Evolutionary conservation across 2,329 filamentous ascomycete species (phyloP), one percentile per base, ranked within the genome.

Genomic region (Stachybotrys chlorohalonatus): DNA sequence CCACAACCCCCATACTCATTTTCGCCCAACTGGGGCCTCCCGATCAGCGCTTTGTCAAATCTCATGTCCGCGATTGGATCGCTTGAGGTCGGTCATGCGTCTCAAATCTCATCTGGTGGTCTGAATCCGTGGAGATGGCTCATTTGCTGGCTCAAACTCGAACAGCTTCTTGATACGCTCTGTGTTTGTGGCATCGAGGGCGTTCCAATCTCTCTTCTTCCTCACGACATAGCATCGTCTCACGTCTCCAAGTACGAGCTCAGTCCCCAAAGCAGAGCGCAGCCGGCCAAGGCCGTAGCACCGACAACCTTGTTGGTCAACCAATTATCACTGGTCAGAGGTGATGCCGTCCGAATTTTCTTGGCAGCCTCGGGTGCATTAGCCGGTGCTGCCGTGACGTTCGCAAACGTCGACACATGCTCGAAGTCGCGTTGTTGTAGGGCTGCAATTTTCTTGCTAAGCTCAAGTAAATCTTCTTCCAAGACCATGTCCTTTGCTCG

Each of bases 391-490:
- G 65, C 68, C 5, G 65, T 62, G 9, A 55, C 57, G 30, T 63
- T 68, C 39, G 59, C 60, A 45, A 56, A 57, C 13, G 58, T 69
- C 0, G 64, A 66, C 31, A 75, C 72, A 52, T 75, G 68, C 58
- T 77, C 74, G 2, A 75, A 75, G 5, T 77, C 78, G 57, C 73
- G 72, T 58, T 72, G 68, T 65, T 73, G 78, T 64, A 81, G 70
- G 57, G 77, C 71, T 3, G 80, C 77, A 62, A 87, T 86, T 45
- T 80, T 84, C 71, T 76, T 80, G 66, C 89, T 88, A 51, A 96
- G 79, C n/a, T 85, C 82, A 39, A 88, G 73, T 57, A 96, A 72
- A 63, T 96, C 91, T 61, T 92, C 86, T 52, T 85, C 84, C 49
- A 84, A 79, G 45, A 74, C 80, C 53, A 75, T 72, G 56, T 79